phyloP scores from a whole-genome alignment of 2,329 filamentous ascomycete species.

The Ophiostoma angusticollis region DNA sequence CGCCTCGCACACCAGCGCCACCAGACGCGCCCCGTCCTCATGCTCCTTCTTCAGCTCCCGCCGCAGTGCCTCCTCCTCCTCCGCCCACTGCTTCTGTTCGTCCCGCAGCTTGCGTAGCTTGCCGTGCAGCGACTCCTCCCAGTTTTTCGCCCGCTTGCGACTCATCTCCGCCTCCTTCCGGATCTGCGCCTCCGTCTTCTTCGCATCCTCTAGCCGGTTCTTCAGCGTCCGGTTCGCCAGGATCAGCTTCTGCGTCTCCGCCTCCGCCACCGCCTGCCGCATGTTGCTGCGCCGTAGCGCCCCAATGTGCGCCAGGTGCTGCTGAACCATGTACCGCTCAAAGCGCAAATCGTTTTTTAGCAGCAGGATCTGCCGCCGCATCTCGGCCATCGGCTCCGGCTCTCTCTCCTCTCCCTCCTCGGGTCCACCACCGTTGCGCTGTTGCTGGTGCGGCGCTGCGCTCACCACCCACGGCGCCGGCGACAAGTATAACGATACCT shows the following conservation, averaged over 20 bases:
- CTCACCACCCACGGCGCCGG: background rate
- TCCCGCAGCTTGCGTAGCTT: slow-evolving; percentile 56
- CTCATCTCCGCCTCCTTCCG: slow-evolving; percentile 62
- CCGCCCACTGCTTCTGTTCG: slow-evolving; percentile 52
- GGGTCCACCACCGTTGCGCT: too few relatives aligned
- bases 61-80: slow-evolving; percentile 42
- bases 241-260: slow-evolving; percentile 69
- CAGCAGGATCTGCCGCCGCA: slow-evolving; percentile 63
- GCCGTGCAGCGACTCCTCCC: slow-evolving; percentile 56
- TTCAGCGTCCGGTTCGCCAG: slow-evolving; percentile 64
- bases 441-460: too few relatives aligned
- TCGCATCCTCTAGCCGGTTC: slow-evolving; percentile 59
- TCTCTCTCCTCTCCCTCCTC: too few relatives aligned
- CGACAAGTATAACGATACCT: background rate
- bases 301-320: slow-evolving; percentile 71
- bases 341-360: slow-evolving; percentile 72
- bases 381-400: slow-evolving; percentile 27
- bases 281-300: slow-evolving; percentile 64
- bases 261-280: slow-evolving; percentile 63
- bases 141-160: slow-evolving; percentile 61
- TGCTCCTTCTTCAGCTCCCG: slow-evolving; percentile 44
- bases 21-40: slow-evolving; percentile 51
- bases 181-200: slow-evolving; percentile 54
- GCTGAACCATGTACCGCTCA: slow-evolving; percentile 71
- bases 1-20: slow-evolving; percentile 50